Evolutionary conservation across 2,329 filamentous ascomycete genomes (phyloP), one percentile per base, ranked within the genome.

Genomic region (Sporothrix pseudoabietina): DNA sequence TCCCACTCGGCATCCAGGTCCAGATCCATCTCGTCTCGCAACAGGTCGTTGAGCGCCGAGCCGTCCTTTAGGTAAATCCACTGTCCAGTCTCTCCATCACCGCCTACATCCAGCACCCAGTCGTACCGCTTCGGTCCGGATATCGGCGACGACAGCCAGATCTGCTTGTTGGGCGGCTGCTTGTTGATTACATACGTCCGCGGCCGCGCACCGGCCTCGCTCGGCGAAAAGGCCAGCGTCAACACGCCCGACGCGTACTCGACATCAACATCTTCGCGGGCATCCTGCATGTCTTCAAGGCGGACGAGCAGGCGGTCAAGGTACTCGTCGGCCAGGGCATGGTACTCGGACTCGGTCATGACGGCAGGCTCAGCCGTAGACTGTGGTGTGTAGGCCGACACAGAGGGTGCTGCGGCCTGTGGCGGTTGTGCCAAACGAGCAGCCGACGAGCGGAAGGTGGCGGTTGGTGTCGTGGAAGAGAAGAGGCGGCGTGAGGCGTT

Each of bases 171-270:
- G 26, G 95, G 94, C 0, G 96, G 96, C 82, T 99, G 96, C 83
- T 99, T 99, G 88, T 99, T 99, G 83, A 99, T 88, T 74, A 99
- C 93, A 80, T 97, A 99, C 41, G 89, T 95, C 75, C 94, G 94
- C 69, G 89, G 85, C 14, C 86, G 84, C 1, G 89, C 88, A 77
- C 54, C 35, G 16, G 39, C 35, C 30, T 9, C 49, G 47, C 26
- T 44, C 7, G 66, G 47, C 32, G 68, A 49, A 22, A 70, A 74
- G 47, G 65, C 19, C n/a, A 77, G 72, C 2, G 75, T 76, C 69
- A 77, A 70, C 41, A 77, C 76, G 66, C 76, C 76, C 57, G 72
- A 72, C 75, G 91, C 91, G 78, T 91, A 98, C 79, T 99, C 96
- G 5, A 96, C 91, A 77, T 99, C 96, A 6, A 97, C 83, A 71